Evolutionary conservation across 108 stramenopile genomes (phyloP).

Genomic region (Cyclotella atomus): DNA sequence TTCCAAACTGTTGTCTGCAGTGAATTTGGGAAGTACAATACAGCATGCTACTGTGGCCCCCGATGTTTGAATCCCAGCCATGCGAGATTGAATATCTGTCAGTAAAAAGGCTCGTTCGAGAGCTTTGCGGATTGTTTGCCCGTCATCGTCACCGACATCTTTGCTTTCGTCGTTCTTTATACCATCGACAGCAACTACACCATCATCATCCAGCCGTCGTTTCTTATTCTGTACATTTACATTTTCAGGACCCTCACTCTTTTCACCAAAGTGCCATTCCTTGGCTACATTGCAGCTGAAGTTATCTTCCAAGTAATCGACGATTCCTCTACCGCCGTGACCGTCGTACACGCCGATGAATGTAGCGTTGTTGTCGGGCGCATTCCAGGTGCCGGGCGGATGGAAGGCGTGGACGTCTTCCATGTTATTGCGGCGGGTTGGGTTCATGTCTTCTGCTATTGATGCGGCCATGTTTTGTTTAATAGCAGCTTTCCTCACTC

Average conservation of each 20-base stretch:
- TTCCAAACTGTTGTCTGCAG: conserved; percentile 9
- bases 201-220: conserved; percentile 22
- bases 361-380: conserved; percentile 61
- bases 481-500: too few species aligned
- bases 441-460: conserved; percentile 93
- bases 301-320: conserved; percentile 89
- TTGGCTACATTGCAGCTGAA: conserved; percentile 77
- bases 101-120: conserved; percentile 90
- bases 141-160: too few species aligned
- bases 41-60: conserved; percentile 96
- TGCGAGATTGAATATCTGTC: conserved; percentile 86
- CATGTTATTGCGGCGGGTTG: conserved; percentile 89
- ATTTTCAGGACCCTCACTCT: background rate
- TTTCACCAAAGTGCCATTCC: conserved; percentile 66
- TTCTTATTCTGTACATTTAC: conserved; percentile 9
- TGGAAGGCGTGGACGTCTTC: conserved; percentile 89
- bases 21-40: conserved; percentile 63
- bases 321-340: conserved; percentile 93
- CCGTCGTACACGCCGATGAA: conserved; percentile 95
- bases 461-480: conserved; percentile 31
- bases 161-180: conserved; percentile 3
- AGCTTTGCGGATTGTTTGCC: conserved; percentile 45
- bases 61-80: conserved; percentile 75
- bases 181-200: background rate
- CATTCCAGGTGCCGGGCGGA: conserved; percentile 58